phyloP scores from a whole-genome alignment of 108 stramenopile genomes.

The Schizochytrium sp. region DNA sequence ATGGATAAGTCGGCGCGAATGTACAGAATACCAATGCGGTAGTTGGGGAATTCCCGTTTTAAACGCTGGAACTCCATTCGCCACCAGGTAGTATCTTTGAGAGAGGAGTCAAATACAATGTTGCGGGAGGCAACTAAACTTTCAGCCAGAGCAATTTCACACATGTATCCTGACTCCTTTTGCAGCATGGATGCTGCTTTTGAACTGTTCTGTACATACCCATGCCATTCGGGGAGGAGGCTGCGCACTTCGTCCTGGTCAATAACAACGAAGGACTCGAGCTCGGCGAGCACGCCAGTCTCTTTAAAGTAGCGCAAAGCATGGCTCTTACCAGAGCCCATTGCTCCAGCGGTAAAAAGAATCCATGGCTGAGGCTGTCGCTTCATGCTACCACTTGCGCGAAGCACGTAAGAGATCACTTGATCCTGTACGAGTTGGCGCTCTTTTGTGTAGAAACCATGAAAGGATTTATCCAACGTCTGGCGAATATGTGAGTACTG shows the following conservation, averaged over 20 bases:
- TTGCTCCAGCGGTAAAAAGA: not conserved
- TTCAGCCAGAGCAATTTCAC: not conserved
- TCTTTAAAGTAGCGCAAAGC: not conserved
- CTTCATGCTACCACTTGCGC: conserved; percentile 27
- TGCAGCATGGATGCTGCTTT: not conserved
- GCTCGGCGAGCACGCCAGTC: not conserved
- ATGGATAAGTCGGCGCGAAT: not conserved
- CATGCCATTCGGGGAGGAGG: not conserved
- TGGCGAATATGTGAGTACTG: not conserved
- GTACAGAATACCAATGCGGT: conserved; percentile 28
- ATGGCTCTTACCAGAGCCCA: conserved; percentile 1
- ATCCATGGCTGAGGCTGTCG: conserved; percentile 9
- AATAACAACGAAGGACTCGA: conserved; percentile 20
- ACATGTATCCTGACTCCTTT: conserved; percentile 3
- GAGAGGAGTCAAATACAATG: conserved; percentile 4
- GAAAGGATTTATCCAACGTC: conserved; percentile 19
- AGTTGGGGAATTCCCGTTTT: not conserved
- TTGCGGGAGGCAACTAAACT: not conserved
- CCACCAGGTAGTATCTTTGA: not conserved
- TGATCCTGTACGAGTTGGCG: conserved; percentile 10
- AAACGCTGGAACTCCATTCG: not conserved
- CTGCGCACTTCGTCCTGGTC: not conserved
- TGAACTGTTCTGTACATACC: not conserved
- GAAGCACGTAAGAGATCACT: conserved; percentile 20
- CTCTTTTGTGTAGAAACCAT: not conserved